These are phyloP conservation scores for Wickerhamiella siamensis DNA, from an alignment of 805 yeast genomes.

Conservation along the genomic window DNA sequence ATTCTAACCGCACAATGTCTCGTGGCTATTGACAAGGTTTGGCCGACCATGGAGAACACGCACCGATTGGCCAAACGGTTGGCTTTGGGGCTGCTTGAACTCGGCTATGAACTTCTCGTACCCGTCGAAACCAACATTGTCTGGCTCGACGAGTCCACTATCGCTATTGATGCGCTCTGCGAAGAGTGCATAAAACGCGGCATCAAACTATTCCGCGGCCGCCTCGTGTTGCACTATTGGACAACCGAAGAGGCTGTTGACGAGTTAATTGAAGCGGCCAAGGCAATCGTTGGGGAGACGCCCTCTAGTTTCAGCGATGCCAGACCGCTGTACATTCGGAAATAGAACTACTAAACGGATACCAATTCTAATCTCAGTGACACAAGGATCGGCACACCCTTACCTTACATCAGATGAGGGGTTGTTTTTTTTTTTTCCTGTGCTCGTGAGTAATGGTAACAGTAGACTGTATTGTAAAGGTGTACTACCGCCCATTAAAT, in stretches of 20 bases:
- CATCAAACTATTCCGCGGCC: constrained; percentile 52
- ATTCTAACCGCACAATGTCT: constrained; percentile 66
- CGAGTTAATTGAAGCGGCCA: neutral
- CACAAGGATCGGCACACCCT: too few relatives aligned
- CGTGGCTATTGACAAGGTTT: constrained; percentile 62
- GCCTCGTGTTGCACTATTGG: constrained; percentile 74
- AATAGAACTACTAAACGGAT: too few relatives aligned
- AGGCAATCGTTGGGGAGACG: neutral
- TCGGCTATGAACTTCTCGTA: constrained; percentile 43
- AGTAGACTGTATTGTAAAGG: too few relatives aligned
- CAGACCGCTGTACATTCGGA: neutral
- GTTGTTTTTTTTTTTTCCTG: too few relatives aligned
- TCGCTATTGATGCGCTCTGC: constrained; percentile 43
- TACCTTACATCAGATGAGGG: too few relatives aligned
- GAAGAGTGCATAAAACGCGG: constrained; percentile 44
- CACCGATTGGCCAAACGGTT: constrained; percentile 41
- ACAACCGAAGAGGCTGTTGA: constrained; percentile 41
- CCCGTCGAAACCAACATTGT: constrained; percentile 81
- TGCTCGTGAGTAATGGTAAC: too few relatives aligned
- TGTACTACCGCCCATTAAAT: too few relatives aligned
- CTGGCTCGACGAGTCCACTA: constrained; percentile 48
- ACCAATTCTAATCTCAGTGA: too few relatives aligned
- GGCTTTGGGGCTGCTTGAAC: constrained; percentile 22
- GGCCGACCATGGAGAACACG: constrained; percentile 37
- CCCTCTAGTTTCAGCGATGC: neutral